Conservation (phyloP, 257 asterid species). For the Fraxinus anomala region DNA sequence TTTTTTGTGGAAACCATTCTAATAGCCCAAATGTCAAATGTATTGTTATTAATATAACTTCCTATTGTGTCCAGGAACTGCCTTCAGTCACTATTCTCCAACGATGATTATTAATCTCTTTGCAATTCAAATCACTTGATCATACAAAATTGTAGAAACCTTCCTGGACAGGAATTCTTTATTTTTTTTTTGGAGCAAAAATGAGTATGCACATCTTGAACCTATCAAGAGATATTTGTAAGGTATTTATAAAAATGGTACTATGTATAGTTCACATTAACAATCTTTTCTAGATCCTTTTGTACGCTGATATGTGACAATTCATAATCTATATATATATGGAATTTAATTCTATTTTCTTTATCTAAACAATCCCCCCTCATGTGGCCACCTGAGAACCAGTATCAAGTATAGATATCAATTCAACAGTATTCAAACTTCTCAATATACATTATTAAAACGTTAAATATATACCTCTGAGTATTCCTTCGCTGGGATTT, state of each 20-base stretch:
- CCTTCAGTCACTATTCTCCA: not conserved
- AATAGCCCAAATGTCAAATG: not conserved
- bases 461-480: conserved; percentile 50
- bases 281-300: not conserved
- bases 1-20: not conserved
- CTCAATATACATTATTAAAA: conserved; percentile 11
- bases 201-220: not conserved
- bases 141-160: not conserved
- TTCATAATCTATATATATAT: not conserved
- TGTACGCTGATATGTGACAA: not conserved
- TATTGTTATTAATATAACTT: not conserved
- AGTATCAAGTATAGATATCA: conserved; percentile 11
- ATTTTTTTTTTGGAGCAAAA: not conserved
- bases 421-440: conserved; percentile 4
- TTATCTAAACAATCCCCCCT: not conserved
- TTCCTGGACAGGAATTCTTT: not conserved
- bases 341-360: not conserved
- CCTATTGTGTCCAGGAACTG: not conserved
- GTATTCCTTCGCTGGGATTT: conserved; percentile 61
- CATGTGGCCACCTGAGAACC: not conserved
- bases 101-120: not conserved
- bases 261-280: not conserved
- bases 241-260: not conserved
- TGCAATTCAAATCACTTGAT: not conserved
- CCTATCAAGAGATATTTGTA: not conserved